Percentiles rank a stretch among this genome's conserved stretches.
phyloP scores from a whole-genome alignment of 1,139 yeast species.

The Suhomyces chickasaworum region DNA sequence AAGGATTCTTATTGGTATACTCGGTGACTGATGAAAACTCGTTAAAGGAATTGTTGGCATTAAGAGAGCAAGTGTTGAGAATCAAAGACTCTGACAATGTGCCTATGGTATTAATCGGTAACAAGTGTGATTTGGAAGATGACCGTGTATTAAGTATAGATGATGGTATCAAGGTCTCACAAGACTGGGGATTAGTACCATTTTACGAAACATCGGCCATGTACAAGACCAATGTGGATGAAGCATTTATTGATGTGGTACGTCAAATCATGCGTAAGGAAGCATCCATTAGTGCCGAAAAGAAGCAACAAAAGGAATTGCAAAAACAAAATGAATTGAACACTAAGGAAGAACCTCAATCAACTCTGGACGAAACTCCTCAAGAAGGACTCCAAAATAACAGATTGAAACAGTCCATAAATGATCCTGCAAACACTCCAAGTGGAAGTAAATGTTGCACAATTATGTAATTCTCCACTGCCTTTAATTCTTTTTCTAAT shows the following conservation, averaged over 20 bases:
- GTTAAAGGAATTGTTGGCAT: constrained; percentile 74
- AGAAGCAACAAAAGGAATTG: constrained; percentile 48
- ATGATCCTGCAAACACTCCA: constrained; percentile 16
- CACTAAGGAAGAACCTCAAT: constrained; percentile 8
- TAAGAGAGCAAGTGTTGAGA: constrained; percentile 84
- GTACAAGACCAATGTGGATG: constrained; percentile 86
- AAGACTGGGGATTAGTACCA: constrained; percentile 84
- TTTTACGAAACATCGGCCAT: constrained; percentile 95
- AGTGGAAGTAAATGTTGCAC: constrained; percentile 20
- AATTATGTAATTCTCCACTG: constrained; percentile 16
- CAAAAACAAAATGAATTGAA: constrained; percentile 30
- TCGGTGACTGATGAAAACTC: constrained; percentile 88
- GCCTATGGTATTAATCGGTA: constrained; percentile 87
- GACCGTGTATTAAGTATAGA: constrained; percentile 77
- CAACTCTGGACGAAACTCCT: constrained; percentile 3
- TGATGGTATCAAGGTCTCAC: constrained; percentile 81
- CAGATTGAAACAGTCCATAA: constrained; percentile 20
- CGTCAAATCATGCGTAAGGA: constrained; percentile 81
- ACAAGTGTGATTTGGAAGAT: constrained; percentile 77
- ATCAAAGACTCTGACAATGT: constrained; percentile 80
- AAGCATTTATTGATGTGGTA: constrained; percentile 86
- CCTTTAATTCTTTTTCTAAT: constrained; percentile 11
- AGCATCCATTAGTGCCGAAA: constrained; percentile 50
- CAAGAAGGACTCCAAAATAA: constrained; percentile 14
- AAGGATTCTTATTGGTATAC: constrained; percentile 65